phyloP scores from a whole-genome alignment of 106 monocot species.

The Dioscorea alata region DNA sequence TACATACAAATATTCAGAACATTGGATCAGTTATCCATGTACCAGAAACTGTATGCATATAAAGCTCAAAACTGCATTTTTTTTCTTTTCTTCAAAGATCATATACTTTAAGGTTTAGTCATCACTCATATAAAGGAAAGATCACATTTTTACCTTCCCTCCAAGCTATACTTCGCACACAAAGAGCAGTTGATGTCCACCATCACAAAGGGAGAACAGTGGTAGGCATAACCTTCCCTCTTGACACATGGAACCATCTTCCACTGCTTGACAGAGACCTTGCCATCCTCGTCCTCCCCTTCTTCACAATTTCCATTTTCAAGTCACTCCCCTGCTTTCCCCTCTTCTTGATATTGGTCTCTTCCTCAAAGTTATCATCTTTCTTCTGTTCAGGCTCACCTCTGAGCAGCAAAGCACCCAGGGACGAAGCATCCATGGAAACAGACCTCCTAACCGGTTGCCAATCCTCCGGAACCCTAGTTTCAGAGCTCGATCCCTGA shows the following conservation, averaged over 20 bases:
- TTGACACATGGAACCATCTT: conserved; percentile 26
- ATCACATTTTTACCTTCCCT: conserved; percentile 8
- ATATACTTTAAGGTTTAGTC: background rate
- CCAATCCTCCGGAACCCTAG: background rate
- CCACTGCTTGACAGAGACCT: conserved; percentile 35
- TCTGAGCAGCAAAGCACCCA: conserved; percentile 13
- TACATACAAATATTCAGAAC: background rate
- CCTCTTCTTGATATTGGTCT: background rate
- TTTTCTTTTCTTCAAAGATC: no score
- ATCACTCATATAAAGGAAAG: background rate
- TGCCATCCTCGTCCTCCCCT: conserved; percentile 2
- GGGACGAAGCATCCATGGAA: conserved; percentile 37
- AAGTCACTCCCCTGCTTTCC: conserved; percentile 11
- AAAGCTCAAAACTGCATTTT: background rate
- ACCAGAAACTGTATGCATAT: background rate
- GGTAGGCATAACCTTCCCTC: conserved; percentile 12
- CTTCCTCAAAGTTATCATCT: background rate
- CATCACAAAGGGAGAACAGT: conserved; percentile 35
- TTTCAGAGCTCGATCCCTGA: background rate
- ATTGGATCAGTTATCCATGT: background rate
- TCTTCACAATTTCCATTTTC: conserved; percentile 1
- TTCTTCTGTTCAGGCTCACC: background rate
- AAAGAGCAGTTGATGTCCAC: background rate
- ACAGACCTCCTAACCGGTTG: conserved; percentile 40
- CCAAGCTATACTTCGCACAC: background rate